Base-by-base conservation (phyloP, 768 basidiomycete species). In the Obba rivulosa region DNA sequence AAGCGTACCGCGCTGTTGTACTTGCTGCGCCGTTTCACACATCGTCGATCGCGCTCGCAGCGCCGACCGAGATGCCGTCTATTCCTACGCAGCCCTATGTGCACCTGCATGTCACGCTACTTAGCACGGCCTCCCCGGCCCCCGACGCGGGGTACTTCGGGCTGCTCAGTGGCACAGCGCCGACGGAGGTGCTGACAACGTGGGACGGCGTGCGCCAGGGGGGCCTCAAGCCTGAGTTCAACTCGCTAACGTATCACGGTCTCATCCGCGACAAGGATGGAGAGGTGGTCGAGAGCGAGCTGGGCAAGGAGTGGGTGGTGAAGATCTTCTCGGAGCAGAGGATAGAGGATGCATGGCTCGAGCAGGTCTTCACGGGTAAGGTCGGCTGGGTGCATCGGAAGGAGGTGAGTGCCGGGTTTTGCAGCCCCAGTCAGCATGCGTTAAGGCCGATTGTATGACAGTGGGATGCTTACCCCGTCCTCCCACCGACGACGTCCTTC, bases 1-100 rank as follows among this genome's bases (percentile, higher is more conserved):
- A 63, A 25, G 64, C 73, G 37, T 93, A 90, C 62, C 79, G 77
- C 60, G 81, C 81, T 2, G 77, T 97, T 48, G 83, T 98, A 60
- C 72, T 96, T 46, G 92, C 93, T 2, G 84, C 91, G 1, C 95
- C 95, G 2, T 87, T 82, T 72, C 82, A 89, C 65, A 79, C 75
- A 22, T 76, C 87, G 2, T 68, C 66, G 13, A 85, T 90, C 53
- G 58, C 60, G 4, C 63, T 87, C 21, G 74, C 83, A 3, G 44
- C 63, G 4, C 61, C 76, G 14, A 59, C 75, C 16, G 62, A 85
- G 24, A 61, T 76, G 4, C 64, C 71, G 3, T 72, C 72, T 41
- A 77, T 92, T 25, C 83, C 85, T 2, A 59, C 71, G 34, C 85
- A 88, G 54, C 81, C 83, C 18, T 96, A 95, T 62, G 76, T 92